Evolutionary conservation across 768 basidiomycete species (phyloP).

Genomic region (Sistotremastrum niveocremeum): DNA sequence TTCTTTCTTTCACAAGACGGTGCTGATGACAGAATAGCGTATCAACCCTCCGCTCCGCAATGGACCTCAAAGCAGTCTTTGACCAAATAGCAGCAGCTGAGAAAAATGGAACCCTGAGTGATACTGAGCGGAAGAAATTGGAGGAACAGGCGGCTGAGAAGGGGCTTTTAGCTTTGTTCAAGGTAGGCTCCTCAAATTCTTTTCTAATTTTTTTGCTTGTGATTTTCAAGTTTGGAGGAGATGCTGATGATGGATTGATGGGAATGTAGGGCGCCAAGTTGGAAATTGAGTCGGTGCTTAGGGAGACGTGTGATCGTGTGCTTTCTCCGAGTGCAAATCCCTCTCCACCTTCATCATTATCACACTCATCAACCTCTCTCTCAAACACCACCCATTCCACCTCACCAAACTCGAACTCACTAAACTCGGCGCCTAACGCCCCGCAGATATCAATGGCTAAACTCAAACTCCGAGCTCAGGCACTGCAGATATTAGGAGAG

Average conservation of each 20-base stretch:
- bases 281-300: conserved; percentile 78
- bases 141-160: conserved; percentile 93
- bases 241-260: background rate
- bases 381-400: conserved; percentile 36
- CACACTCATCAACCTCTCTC: background rate
- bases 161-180: conserved; percentile 82
- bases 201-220: too few species aligned
- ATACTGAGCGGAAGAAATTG: conserved; percentile 68
- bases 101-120: conserved; percentile 62
- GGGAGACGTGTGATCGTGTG: conserved; percentile 78
- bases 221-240: background rate
- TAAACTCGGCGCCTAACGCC: too few species aligned
- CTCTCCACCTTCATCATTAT: too few species aligned
- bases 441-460: too few species aligned
- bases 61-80: conserved; percentile 81
- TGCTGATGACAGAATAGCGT: conserved; percentile 31
- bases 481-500: conserved; percentile 74
- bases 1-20: background rate
- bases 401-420: too few species aligned
- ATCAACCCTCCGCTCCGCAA: conserved; percentile 72
- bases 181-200: too few species aligned
- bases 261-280: conserved; percentile 80
- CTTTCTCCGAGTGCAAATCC: conserved; percentile 18
- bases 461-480: conserved; percentile 60
- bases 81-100: conserved; percentile 89